These are phyloP conservation scores for Parietichytrium sp. DNA, from an alignment of 108 stramenopile genomes.

Conservation along the genomic window DNA sequence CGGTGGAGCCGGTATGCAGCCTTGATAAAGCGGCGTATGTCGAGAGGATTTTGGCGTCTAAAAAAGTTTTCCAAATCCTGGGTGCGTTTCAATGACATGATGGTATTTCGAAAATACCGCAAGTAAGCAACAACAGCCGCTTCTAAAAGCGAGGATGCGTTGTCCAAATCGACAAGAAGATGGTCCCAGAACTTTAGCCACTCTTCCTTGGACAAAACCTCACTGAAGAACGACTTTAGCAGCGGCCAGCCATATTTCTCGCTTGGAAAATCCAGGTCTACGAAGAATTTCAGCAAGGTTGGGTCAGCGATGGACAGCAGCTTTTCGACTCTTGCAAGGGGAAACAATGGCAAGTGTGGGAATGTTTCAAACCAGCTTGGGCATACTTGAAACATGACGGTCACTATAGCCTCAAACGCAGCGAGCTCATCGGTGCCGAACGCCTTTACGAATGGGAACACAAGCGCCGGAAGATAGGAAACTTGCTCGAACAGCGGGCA, in stretches of 20 bases:
- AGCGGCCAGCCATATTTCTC: conserved; percentile 41
- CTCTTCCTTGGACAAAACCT: conserved; percentile 32
- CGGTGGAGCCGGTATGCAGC: not conserved
- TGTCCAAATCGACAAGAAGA: conserved; percentile 24
- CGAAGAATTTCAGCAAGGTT: conserved; percentile 37
- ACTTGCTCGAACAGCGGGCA: conserved; percentile 44
- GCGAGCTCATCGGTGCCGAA: conserved; percentile 47
- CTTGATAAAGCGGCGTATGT: not conserved
- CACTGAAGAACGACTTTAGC: conserved; percentile 41
- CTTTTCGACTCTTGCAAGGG: conserved; percentile 23
- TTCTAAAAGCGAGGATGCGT: not conserved
- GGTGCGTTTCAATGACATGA: not conserved
- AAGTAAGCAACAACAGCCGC: conserved; percentile 24
- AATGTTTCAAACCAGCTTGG: conserved; percentile 42
- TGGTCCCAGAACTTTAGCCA: conserved; percentile 51
- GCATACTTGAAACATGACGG: conserved; percentile 43
- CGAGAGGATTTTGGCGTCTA: not conserved
- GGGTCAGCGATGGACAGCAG: conserved; percentile 36
- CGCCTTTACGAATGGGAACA: conserved; percentile 46
- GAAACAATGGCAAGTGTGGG: conserved; percentile 49
- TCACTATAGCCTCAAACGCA: conserved; percentile 49
- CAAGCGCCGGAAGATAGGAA: conserved; percentile 49
- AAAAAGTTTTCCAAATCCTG: not conserved
- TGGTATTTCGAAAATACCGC: conserved; percentile 35
- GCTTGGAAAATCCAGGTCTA: not conserved